Conservation (phyloP, 306 rosid species). For the Cajanus cajan region DNA sequence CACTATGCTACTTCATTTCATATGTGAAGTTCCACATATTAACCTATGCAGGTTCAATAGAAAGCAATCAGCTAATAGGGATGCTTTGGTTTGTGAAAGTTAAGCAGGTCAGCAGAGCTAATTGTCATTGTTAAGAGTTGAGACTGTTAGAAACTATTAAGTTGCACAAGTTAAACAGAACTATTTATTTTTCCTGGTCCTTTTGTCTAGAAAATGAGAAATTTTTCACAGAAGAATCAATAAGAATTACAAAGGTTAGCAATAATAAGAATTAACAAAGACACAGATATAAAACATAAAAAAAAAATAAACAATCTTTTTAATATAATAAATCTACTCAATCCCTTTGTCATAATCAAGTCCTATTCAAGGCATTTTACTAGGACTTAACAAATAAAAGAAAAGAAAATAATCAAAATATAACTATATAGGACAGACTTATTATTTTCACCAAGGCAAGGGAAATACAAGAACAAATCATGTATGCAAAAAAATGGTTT, state of each 20-base stretch:
- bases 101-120: slow-evolving; percentile 9
- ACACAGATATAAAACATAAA: neutral
- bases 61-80: slow-evolving; percentile 17
- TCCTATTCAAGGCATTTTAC: neutral
- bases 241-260: neutral
- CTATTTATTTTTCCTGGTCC: neutral
- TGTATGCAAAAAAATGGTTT: neutral
- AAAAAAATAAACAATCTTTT: slow-evolving; percentile 13
- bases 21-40: slow-evolving; percentile 16
- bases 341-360: neutral
- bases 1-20: slow-evolving; percentile 26
- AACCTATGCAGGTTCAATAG: slow-evolving; percentile 12
- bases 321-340: slow-evolving; percentile 12
- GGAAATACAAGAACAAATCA: neutral
- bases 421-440: slow-evolving; percentile 8
- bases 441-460: slow-evolving; percentile 16
- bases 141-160: slow-evolving; percentile 4
- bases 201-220: neutral
- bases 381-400: slow-evolving; percentile 3
- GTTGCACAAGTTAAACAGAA: neutral
- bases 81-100: slow-evolving; percentile 6
- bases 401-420: slow-evolving; percentile 10
- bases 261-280: slow-evolving; percentile 6
- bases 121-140: slow-evolving; percentile 10
- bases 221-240: neutral